Evolutionary conservation across 2,329 filamentous ascomycete genomes (phyloP).

Genomic region (Cladosporium phlei): DNA sequence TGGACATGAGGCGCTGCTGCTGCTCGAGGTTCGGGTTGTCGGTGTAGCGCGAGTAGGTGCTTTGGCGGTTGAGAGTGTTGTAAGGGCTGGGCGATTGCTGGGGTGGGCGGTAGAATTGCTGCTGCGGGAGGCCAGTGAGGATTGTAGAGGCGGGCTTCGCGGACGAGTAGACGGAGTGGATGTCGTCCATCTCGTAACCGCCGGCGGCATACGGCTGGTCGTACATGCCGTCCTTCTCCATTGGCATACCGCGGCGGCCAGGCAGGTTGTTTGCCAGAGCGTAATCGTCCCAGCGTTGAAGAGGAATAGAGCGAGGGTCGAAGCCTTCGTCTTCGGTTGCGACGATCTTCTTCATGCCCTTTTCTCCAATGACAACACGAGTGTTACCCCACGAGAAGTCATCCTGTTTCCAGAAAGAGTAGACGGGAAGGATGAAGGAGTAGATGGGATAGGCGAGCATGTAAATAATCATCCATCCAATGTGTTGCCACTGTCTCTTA

Average conservation of each 20-base stretch:
- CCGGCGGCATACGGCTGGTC: conserved; percentile 36
- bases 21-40: conserved; percentile 45
- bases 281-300: conserved; percentile 97
- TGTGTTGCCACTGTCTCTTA: conserved; percentile 95
- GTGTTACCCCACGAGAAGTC: conserved; percentile 99
- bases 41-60: conserved; percentile 66
- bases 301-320: conserved; percentile 85
- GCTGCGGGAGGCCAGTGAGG: conserved; percentile 70
- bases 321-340: conserved; percentile 79
- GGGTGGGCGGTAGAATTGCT: conserved; percentile 56
- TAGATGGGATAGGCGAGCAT: conserved; percentile 92
- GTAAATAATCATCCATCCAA: conserved; percentile 99
- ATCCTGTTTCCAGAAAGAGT: conserved; percentile 99
- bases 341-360: conserved; percentile 84
- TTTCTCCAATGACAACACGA: conserved; percentile 91
- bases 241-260: conserved; percentile 71
- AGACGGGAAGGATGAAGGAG: conserved; percentile 83
- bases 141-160: conserved; percentile 82
- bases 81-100: conserved; percentile 68
- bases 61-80: conserved; percentile 63
- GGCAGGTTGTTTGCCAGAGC: conserved; percentile 80
- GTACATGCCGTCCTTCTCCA: conserved; percentile 51
- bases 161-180: conserved; percentile 92
- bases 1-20: conserved; percentile 53
- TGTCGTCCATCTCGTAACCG: conserved; percentile 94